These are phyloP conservation scores for Boletellus emodensis DNA, from an alignment of 768 basidiomycete species.

Conservation along the genomic window DNA sequence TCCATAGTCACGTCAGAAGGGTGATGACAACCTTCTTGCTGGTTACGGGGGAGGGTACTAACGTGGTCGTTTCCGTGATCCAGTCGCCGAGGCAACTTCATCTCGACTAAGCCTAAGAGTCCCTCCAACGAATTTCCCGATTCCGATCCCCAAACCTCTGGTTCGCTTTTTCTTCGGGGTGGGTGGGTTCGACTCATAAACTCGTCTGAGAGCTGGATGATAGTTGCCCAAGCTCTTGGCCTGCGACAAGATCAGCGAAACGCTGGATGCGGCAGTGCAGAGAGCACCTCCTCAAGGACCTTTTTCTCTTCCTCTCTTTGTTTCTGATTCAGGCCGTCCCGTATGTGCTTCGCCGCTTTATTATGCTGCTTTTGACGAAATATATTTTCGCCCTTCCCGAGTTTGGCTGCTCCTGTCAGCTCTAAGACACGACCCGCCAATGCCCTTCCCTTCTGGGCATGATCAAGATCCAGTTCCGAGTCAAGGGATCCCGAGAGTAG, in stretches of 20 bases:
- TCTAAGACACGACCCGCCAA: constrained; percentile 76
- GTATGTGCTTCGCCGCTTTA: constrained; percentile 65
- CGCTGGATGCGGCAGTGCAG: not conserved
- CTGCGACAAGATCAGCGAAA: constrained; percentile 35
- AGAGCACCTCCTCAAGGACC: constrained; percentile 63
- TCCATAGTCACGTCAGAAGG: too few species aligned
- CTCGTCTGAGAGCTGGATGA: constrained; percentile 69
- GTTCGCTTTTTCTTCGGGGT: constrained; percentile 44
- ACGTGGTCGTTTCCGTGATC: constrained; percentile 14
- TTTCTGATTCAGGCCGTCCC: constrained; percentile 65
- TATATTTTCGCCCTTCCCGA: constrained; percentile 69
- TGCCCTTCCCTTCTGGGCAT: constrained; percentile 69
- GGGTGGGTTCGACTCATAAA: constrained; percentile 45
- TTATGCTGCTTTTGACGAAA: constrained; percentile 63
- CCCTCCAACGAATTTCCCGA: constrained; percentile 72
- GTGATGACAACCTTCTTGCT: not conserved
- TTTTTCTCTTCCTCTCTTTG: constrained; percentile 52
- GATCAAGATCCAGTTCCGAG: constrained; percentile 54
- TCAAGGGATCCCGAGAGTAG: constrained; percentile 71
- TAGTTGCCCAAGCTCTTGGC: constrained; percentile 84
- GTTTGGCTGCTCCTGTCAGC: constrained; percentile 57
- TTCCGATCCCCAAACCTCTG: constrained; percentile 71
- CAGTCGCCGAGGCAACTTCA: constrained; percentile 48
- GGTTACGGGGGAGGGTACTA: not conserved
- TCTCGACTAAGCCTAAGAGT: constrained; percentile 58